Conservation (phyloP, 2,329 filamentous ascomycete species). For the Cladosporium sp. region DNA sequence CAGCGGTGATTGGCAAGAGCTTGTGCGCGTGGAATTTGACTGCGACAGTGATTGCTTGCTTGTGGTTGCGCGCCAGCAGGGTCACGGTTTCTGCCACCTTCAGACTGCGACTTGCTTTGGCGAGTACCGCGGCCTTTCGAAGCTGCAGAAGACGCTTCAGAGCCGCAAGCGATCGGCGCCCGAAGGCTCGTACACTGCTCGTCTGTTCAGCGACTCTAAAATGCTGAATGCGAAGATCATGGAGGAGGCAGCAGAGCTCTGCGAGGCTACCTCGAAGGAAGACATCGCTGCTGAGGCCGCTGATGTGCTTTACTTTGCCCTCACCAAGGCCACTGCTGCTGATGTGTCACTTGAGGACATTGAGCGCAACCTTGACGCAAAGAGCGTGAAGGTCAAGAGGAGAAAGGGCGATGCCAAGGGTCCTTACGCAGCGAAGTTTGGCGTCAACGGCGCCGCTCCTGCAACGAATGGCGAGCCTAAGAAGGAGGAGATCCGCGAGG, state of each 20-base stretch:
- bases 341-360: constrained; percentile 85
- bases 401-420: constrained; percentile 91
- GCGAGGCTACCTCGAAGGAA: constrained; percentile 72
- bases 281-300: constrained; percentile 92
- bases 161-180: constrained; percentile 78
- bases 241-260: constrained; percentile 95
- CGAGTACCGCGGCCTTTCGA: constrained; percentile 70
- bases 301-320: constrained; percentile 90
- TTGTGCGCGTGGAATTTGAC: constrained; percentile 77
- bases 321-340: constrained; percentile 79
- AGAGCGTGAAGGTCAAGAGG: constrained; percentile 91
- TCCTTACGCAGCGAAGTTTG: constrained; percentile 80
- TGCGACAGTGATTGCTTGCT: constrained; percentile 90
- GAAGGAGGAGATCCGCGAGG: constrained; percentile 42
- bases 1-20: constrained; percentile 87
- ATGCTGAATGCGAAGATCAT: constrained; percentile 92
- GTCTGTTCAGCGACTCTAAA: constrained; percentile 86
- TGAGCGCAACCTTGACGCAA: constrained; percentile 85
- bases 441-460: constrained; percentile 42
- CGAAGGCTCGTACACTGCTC: constrained; percentile 84
- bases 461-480: constrained; percentile 20
- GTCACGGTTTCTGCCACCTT: constrained; percentile 85
- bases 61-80: constrained; percentile 84
- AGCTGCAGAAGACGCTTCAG: constrained; percentile 78
- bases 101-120: constrained; percentile 92